Base-by-base conservation (phyloP, 495 filamentous ascomycete genomes). In the Lepidopterella palustris region DNA sequence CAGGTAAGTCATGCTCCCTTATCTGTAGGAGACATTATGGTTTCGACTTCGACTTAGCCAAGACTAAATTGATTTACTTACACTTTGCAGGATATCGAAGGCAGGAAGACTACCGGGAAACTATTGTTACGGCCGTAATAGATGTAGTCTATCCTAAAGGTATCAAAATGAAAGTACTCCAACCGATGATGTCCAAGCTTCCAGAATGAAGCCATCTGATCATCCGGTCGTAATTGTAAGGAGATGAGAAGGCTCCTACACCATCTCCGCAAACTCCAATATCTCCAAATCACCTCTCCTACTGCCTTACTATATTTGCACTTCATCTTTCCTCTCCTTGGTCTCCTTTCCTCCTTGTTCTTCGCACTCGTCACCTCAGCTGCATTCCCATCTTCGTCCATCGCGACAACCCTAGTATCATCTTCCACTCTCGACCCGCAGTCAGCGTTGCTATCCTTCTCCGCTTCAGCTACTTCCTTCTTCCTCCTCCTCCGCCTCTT, bases 41-140 rank as follows among this genome's bases (percentile, higher is more conserved):
- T 68, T 6, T 26, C 21, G 18, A 6, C 40, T 27, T 10, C 10
- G 8, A 11, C 9, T 11, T 5, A 47, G n/a, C 5, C 5, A 45
- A 24, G 4, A 13, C 9, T 1, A 5, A 20, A 18, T 4, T 42
- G 9, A 6, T 21, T 25, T 4, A 54, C 24, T 29, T 45, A 55
- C 13, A 11, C 6, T 6, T 54, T 18, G 52, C 55, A 82, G 70
- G 93, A 97, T 74, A 73, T 97, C 27, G 89, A 95, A 72, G 81
- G 87, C 25, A 76, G 92, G 53, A 87, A 86, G 76, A 90, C 89
- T 0, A 92, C 84, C 31, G 92, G 93, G 15, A 97, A 95, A 79
- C 68, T 90, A 67, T 61, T 81, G 55, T 54, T 80, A 45, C 75
- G 73, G 55, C 74, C 73, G 15, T 77, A 52, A n/a, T n/a, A 62